phyloP scores from a whole-genome alignment of 2,329 filamentous ascomycete genomes.

The Pyricularia sp. region DNA sequence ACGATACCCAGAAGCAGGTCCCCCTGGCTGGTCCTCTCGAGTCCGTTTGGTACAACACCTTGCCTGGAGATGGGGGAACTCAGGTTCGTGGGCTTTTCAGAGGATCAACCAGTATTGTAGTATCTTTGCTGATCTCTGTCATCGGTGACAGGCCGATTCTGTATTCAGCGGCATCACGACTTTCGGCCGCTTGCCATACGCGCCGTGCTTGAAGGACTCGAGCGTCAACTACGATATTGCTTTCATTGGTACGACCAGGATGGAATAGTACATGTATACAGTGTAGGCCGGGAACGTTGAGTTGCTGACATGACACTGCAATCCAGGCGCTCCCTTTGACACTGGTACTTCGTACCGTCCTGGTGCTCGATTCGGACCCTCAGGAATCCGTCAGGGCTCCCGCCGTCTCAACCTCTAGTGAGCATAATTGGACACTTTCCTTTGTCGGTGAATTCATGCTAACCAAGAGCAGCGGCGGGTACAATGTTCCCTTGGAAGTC shows the following conservation, averaged over 20 bases:
- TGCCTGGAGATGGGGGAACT: constrained; percentile 76
- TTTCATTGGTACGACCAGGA: constrained; percentile 53
- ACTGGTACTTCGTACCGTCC: constrained; percentile 80
- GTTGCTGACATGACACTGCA: background rate
- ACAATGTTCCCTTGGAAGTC: constrained; percentile 71
- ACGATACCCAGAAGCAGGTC: constrained; percentile 41
- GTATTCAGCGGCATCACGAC: constrained; percentile 85
- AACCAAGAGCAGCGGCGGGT: constrained; percentile 57
- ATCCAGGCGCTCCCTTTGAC: constrained; percentile 70
- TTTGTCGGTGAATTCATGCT: background rate
- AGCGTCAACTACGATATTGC: constrained; percentile 74
- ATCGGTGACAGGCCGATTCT: constrained; percentile 57
- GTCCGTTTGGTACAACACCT: constrained; percentile 70
- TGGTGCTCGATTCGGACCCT: constrained; percentile 75
- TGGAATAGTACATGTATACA: background rate
- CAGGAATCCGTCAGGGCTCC: constrained; percentile 78
- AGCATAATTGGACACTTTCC: constrained; percentile 16
- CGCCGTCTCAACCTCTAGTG: constrained; percentile 82
- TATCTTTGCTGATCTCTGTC: background rate
- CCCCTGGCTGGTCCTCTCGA: constrained; percentile 60
- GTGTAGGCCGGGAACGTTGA: too few relatives aligned
- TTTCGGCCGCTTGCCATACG: constrained; percentile 71
- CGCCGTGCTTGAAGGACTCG: constrained; percentile 62
- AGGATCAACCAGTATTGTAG: constrained; percentile 1
- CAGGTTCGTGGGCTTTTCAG: constrained; percentile 43